Conservation (phyloP, 345 rosid species). For the Combretum micranthum region DNA sequence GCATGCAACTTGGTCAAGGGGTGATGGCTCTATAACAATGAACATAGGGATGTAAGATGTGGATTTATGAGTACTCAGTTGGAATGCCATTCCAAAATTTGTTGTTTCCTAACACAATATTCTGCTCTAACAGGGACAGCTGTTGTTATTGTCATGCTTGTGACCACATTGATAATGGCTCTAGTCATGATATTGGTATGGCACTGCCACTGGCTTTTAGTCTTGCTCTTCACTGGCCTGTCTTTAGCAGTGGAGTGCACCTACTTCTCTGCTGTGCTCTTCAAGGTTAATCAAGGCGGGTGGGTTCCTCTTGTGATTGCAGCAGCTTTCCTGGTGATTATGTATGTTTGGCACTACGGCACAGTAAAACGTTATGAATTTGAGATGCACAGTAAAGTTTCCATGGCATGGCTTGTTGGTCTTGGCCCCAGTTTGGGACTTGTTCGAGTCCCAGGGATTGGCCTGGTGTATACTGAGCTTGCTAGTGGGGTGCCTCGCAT, state of each 20-base stretch:
- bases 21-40: no score
- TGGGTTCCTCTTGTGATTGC: constrained; percentile 81
- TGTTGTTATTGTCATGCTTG: constrained; percentile 66
- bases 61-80: no score
- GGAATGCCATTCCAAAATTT: no score
- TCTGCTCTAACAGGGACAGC: constrained; percentile 50
- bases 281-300: constrained; percentile 70
- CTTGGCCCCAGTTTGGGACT: constrained; percentile 87
- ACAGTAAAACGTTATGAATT: constrained; percentile 69
- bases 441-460: constrained; percentile 81
- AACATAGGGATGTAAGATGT: no score
- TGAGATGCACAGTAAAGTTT: constrained; percentile 67
- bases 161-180: constrained; percentile 62
- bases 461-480: constrained; percentile 78
- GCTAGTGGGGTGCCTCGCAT: constrained; percentile 82
- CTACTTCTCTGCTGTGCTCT: constrained; percentile 58
- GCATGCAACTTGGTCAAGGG: no score
- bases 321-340: constrained; percentile 51
- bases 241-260: constrained; percentile 52
- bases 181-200: constrained; percentile 72
- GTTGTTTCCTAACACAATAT: background rate
- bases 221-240: constrained; percentile 45
- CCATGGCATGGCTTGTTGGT: constrained; percentile 83
- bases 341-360: constrained; percentile 73
- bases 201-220: constrained; percentile 73